Evolutionary conservation across 139 green algal species (phyloP).

Genomic region (Asterochloris sp.): DNA sequence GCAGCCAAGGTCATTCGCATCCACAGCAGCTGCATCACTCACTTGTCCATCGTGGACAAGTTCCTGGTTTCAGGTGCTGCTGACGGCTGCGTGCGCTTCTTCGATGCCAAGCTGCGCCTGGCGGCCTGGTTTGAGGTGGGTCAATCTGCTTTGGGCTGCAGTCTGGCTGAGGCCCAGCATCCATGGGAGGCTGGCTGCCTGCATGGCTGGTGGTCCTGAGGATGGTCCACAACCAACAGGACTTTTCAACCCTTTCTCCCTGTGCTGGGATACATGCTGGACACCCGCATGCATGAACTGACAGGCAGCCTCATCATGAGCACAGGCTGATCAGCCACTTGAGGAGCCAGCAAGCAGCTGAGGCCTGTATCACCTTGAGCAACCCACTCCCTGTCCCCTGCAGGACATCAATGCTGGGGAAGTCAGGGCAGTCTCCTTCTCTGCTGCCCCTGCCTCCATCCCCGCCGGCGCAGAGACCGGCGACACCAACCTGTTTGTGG

Average conservation of each 20-base stretch:
- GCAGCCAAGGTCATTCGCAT: slow-evolving; percentile 77
- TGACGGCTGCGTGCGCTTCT: slow-evolving; percentile 68
- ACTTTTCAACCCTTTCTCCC: no score
- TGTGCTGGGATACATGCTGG: no score
- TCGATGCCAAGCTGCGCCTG: slow-evolving; percentile 68
- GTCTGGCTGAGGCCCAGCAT: no score
- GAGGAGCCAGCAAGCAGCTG: no score
- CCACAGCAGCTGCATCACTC: slow-evolving; percentile 56
- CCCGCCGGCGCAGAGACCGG: background rate
- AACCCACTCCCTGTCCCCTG: background rate
- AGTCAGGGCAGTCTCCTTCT: slow-evolving; percentile 55
- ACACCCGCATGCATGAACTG: no score
- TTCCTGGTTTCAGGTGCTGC: slow-evolving; percentile 54
- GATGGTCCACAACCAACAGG: no score
- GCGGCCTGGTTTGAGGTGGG: slow-evolving; percentile 74
- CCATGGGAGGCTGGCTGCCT: no score
- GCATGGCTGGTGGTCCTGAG: no score
- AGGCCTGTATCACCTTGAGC: no score
- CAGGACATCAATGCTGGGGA: slow-evolving; percentile 60
- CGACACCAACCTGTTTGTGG: slow-evolving; percentile 35
- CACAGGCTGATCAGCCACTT: no score
- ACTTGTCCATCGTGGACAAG: slow-evolving; percentile 44
- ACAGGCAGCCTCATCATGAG: no score
- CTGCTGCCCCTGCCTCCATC: background rate
- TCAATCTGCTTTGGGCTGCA: no score